phyloP scores from a whole-genome alignment of 2,329 filamentous ascomycete genomes.

The Aureobasidium subglaciale region DNA sequence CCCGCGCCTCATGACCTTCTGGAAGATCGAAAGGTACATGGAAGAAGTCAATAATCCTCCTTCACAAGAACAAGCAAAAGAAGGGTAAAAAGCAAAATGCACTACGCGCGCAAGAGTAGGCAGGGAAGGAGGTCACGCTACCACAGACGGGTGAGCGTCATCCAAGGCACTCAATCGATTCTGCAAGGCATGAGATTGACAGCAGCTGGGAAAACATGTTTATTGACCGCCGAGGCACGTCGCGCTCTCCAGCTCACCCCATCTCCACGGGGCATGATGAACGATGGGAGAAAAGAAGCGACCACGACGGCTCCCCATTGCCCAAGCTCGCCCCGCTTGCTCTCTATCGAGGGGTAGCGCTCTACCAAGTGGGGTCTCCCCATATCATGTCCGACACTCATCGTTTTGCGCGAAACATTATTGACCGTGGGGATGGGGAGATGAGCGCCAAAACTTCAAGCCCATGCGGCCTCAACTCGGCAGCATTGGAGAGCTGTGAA shows the following conservation, averaged over 20 bases:
- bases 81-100: not conserved
- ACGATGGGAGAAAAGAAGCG: slow-evolving; percentile 1
- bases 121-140: slow-evolving; percentile 5
- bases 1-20: not conserved
- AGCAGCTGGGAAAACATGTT: not conserved
- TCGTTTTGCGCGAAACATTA: slow-evolving; percentile 8
- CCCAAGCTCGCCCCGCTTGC: not conserved
- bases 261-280: not conserved
- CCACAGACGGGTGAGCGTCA: slow-evolving; percentile 1
- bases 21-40: not conserved
- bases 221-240: not conserved
- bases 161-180: not conserved
- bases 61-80: not conserved
- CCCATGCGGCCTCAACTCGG: not conserved
- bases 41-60: not conserved
- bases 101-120: not conserved
- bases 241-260: not conserved
- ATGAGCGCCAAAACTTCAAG: not conserved
- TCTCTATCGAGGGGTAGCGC: slow-evolving; percentile 11
- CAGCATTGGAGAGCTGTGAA: not conserved
- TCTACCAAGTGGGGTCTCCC: slow-evolving; percentile 1
- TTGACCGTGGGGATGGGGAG: slow-evolving; percentile 1
- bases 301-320: not conserved
- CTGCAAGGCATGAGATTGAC: not conserved
- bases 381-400: not conserved